phyloP scores from a whole-genome alignment of 2,329 filamentous ascomycete species.

The Sphaerulina populicola region DNA sequence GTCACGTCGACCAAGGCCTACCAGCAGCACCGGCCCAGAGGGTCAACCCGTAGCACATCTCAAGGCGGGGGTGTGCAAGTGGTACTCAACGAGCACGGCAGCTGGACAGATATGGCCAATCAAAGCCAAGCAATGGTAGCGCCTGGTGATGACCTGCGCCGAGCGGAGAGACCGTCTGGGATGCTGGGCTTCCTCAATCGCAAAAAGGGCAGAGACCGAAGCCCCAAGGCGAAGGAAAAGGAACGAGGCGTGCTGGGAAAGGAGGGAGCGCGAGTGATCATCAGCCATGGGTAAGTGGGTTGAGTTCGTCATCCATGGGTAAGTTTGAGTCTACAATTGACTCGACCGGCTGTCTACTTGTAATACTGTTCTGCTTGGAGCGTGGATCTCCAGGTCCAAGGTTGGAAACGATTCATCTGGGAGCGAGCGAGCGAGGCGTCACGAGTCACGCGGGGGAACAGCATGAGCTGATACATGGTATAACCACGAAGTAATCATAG shows the following conservation, averaged over 20 bases:
- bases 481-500: not conserved
- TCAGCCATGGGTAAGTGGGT: slow-evolving; percentile 25
- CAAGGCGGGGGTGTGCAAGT: slow-evolving; percentile 82
- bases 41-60: slow-evolving; percentile 62
- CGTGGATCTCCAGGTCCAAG: not conserved
- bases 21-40: slow-evolving; percentile 41
- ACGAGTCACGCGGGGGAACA: not conserved
- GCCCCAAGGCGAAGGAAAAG: slow-evolving; percentile 74
- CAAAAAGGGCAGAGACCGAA: slow-evolving; percentile 83
- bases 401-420: not conserved
- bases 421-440: not conserved
- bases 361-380: not conserved
- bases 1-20: slow-evolving; percentile 7
- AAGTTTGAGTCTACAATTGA: not conserved
- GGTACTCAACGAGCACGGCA: slow-evolving; percentile 78
- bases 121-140: slow-evolving; percentile 63
- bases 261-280: slow-evolving; percentile 67
- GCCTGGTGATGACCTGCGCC: slow-evolving; percentile 43
- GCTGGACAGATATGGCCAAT: slow-evolving; percentile 84
- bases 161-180: slow-evolving; percentile 52
- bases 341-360: not conserved
- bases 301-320: slow-evolving; percentile 31
- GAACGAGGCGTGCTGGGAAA: slow-evolving; percentile 87
- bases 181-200: slow-evolving; percentile 85
- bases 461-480: not conserved